A percentile compares a stretch with the other conserved stretches of the same genome.
These are phyloP conservation scores for Dryadomyces quercus-mongolicae DNA, from an alignment of 2,329 filamentous ascomycete genomes.

Conservation along the genomic window DNA sequence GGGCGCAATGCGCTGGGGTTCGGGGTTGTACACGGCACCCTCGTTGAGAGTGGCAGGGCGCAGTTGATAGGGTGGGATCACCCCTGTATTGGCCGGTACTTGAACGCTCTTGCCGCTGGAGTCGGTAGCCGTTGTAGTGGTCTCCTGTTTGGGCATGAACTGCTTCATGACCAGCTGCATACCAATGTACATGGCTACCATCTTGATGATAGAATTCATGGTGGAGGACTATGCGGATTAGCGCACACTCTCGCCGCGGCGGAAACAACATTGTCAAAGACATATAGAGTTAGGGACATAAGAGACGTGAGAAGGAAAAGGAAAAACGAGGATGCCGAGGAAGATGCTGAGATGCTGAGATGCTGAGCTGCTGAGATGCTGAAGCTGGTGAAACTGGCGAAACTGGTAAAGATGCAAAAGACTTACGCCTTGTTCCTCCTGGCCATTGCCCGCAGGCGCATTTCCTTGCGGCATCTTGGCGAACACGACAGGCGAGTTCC, in stretches of 20 bases:
- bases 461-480: conserved; percentile 8
- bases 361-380: too few species aligned
- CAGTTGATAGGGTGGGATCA: conserved; percentile 52
- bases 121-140: conserved; percentile 35
- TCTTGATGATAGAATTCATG: conserved; percentile 36
- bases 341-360: too few species aligned
- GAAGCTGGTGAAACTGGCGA: too few species aligned
- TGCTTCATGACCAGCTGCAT: conserved; percentile 47
- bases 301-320: too few species aligned
- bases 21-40: conserved; percentile 48
- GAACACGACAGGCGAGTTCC: conserved; percentile 26
- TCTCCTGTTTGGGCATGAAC: conserved; percentile 32
- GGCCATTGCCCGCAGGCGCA: conserved; percentile 5
- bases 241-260: too few species aligned
- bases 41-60: conserved; percentile 49
- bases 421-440: conserved; percentile 9
- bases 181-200: conserved; percentile 43
- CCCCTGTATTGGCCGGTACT: conserved; percentile 33
- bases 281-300: too few species aligned
- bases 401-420: too few species aligned
- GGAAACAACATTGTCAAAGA: neutral
- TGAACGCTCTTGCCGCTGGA: conserved; percentile 39
- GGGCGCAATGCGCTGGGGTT: conserved; percentile 65
- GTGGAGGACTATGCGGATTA: conserved; percentile 17
- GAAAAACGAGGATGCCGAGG: too few species aligned